Percentiles rank a stretch among this genome's conserved stretches.
Conservation (phyloP, 2,329 filamentous ascomycete genomes). For the Sporothrix protearum region DNA sequence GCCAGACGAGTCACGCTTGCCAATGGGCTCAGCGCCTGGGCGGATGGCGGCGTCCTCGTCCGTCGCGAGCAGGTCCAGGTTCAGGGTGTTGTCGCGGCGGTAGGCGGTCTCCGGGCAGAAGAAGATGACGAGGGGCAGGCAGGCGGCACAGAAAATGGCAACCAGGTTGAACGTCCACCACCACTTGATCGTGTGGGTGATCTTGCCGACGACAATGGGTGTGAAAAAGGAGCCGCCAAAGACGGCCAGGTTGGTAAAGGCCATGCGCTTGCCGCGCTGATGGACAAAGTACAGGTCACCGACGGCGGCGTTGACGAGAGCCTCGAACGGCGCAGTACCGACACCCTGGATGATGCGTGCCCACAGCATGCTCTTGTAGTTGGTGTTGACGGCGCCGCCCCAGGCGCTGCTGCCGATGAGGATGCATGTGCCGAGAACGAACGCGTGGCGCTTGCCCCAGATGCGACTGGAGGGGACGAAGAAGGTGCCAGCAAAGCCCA, state of each 20-base stretch:
- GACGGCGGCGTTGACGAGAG: slow-evolving; percentile 80
- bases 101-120: slow-evolving; percentile 85
- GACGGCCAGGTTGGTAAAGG: slow-evolving; percentile 60
- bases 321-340: slow-evolving; percentile 83
- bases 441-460: slow-evolving; percentile 89
- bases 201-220: slow-evolving; percentile 85
- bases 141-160: slow-evolving; percentile 72
- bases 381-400: slow-evolving; percentile 65
- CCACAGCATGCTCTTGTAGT: slow-evolving; percentile 70
- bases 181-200: slow-evolving; percentile 73
- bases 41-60: slow-evolving; percentile 27
- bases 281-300: slow-evolving; percentile 91
- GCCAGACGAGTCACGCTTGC: slow-evolving; percentile 20
- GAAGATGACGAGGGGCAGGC: slow-evolving; percentile 69
- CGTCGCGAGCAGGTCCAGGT: slow-evolving; percentile 60
- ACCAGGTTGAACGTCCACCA: slow-evolving; percentile 86
- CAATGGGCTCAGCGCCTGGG: background rate
- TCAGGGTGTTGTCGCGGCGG: slow-evolving; percentile 60
- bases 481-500: slow-evolving; percentile 75
- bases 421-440: slow-evolving; percentile 71
- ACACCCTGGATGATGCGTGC: slow-evolving; percentile 83
- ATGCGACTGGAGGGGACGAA: slow-evolving; percentile 85
- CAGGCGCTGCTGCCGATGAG: slow-evolving; percentile 72
- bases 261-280: slow-evolving; percentile 81
- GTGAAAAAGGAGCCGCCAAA: slow-evolving; percentile 62